Base-by-base conservation (phyloP, 345 rosid species). In the Barbarea vulgaris region DNA sequence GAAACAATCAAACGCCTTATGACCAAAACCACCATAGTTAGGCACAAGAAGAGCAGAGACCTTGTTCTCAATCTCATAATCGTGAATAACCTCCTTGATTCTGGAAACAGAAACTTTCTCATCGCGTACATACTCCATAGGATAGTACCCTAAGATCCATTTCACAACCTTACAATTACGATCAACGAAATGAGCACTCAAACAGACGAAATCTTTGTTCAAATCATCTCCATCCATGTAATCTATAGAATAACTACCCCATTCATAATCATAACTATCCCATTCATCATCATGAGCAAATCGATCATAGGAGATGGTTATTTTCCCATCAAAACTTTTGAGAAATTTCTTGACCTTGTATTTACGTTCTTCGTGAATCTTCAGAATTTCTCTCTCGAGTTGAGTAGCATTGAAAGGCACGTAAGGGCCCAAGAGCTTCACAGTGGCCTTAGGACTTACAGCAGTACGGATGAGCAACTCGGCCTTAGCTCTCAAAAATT, bases 61-160 rank as follows among this genome's bases (percentile, higher is more conserved):
- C 31, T 69, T 69, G 44, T 22, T 9, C 31, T 57, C 74, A 30
- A 69, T 56, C 55, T 30, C 74, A 22, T 28, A 69, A 30, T 69
- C 74, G 11, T 7, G 8, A 19, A 69, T 21, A 69, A 44, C 56
- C 12, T 31, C 28, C 74, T 33, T 19, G 11, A 65, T 48, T 31
- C 57, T 48, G 46, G 13, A 12, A 65, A 65, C 21, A 36, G 10
- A 1, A 31, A 65, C 57, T 2, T 48, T 13, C 0, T 48, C 31
- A 6, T 11, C 19, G 2, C 44, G 70, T 18, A 1, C 18, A 42
- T 2, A 63, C 44, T 65, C 56, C 19, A 30, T 28, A 69, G 64
- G 74, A 69, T 24, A 15, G 55, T 44, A 63, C 9, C 36, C 42
- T 11, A 69, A 56, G 73, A 69, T 69, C 73, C 73, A 69, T 28